Percentiles rank a stretch among this genome's conserved stretches.
Evolutionary conservation across 805 yeast species (phyloP).

Genomic region (Candida rishiriensis): DNA sequence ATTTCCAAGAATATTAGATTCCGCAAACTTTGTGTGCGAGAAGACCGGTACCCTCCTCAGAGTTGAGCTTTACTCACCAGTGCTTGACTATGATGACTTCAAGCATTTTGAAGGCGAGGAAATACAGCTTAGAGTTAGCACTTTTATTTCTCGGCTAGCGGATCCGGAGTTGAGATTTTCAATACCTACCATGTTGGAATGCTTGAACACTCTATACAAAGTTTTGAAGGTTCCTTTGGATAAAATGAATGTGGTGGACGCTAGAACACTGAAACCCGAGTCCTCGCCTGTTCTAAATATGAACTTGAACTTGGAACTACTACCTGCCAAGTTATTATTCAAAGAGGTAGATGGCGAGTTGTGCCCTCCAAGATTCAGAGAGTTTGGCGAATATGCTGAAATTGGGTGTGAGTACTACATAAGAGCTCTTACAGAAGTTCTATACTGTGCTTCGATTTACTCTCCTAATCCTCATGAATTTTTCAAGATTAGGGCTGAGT

Average conservation of each 20-base stretch:
- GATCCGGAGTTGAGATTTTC: constrained; percentile 10
- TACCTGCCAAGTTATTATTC: constrained; percentile 47
- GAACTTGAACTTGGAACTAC: constrained; percentile 50
- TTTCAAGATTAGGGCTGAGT: constrained; percentile 14
- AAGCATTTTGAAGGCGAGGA: constrained; percentile 41
- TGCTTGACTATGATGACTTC: constrained; percentile 45
- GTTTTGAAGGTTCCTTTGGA: constrained; percentile 66
- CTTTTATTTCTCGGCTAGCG: constrained; percentile 24
- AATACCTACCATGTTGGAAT: constrained; percentile 50
- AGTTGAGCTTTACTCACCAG: constrained; percentile 48
- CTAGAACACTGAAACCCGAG: constrained; percentile 51
- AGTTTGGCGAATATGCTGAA: constrained; percentile 21
- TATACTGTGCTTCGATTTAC: constrained; percentile 35
- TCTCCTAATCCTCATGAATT: constrained; percentile 18
- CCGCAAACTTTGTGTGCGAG: constrained; percentile 43
- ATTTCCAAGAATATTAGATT: constrained; percentile 37
- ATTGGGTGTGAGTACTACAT: constrained; percentile 44
- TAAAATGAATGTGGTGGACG: constrained; percentile 37
- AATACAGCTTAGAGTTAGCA: constrained; percentile 48
- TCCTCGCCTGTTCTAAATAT: constrained; percentile 47
- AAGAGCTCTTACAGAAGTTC: constrained; percentile 50
- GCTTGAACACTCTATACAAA: constrained; percentile 57
- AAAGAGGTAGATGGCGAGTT: constrained; percentile 28
- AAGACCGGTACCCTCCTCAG: constrained; percentile 45
- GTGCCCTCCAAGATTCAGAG: constrained; percentile 25